Conservation (phyloP, 768 basidiomycete genomes). For the Galerina marginata region DNA sequence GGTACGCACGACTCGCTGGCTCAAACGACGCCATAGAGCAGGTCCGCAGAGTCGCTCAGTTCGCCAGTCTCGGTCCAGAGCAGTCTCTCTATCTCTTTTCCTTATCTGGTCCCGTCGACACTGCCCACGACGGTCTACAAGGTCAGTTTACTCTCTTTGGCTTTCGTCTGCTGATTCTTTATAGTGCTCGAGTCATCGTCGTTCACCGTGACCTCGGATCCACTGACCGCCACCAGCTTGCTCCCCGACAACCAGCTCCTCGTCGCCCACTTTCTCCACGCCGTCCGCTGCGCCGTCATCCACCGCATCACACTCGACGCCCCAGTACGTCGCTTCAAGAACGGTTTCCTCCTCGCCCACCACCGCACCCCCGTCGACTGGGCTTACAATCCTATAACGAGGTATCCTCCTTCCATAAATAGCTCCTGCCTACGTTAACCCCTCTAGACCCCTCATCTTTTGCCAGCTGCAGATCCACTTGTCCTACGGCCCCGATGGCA, state of each 20-base stretch:
- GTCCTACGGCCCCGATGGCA: constrained; percentile 26
- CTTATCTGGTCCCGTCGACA: constrained; percentile 34
- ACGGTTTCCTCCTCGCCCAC: constrained; percentile 67
- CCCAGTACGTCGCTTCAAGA: constrained; percentile 54
- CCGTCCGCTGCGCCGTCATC: constrained; percentile 59
- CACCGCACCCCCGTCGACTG: constrained; percentile 55
- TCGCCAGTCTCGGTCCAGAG: constrained; percentile 36
- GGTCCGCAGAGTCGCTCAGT: constrained; percentile 28
- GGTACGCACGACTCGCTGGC: constrained; percentile 47
- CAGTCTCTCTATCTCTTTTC: constrained; percentile 67
- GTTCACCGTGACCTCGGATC: too few species aligned
- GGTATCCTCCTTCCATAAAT: constrained; percentile 36
- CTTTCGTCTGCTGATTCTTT: constrained; percentile 13
- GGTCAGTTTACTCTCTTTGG: constrained; percentile 46
- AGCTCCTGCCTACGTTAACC: constrained; percentile 15
- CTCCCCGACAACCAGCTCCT: background rate
- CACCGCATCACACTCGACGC: constrained; percentile 50
- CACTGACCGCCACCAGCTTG: too few species aligned
- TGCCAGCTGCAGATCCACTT: constrained; percentile 65
- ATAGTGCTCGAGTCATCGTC: too few species aligned
- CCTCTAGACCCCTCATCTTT: constrained; percentile 60
- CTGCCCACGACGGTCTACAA: constrained; percentile 55
- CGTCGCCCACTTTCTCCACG: constrained; percentile 62
- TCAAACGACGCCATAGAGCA: constrained; percentile 53
- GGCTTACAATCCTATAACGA: constrained; percentile 57